A percentile compares a stretch with the other conserved stretches of the same genome.
Conservation (phyloP, 805 yeast species). For the Kazachstania taianensis region DNA sequence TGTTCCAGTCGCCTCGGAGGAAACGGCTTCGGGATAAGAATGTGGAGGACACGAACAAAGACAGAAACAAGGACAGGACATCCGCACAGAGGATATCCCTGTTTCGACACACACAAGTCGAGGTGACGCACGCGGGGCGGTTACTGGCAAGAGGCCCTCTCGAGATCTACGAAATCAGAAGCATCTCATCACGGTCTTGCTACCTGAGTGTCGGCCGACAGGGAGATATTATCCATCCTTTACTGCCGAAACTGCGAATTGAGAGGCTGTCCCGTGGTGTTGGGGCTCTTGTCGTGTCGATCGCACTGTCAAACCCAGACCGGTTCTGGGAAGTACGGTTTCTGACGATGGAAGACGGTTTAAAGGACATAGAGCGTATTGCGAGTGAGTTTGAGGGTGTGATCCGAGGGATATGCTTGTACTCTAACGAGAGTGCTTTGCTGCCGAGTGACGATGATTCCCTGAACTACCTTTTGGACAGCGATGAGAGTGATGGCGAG, state of each 20-base stretch:
- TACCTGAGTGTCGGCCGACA: conserved; percentile 27
- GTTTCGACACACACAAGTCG: conserved; percentile 20
- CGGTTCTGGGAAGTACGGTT: conserved; percentile 56
- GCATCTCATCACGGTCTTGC: conserved; percentile 11
- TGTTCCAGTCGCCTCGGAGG: neutral
- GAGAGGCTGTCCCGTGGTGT: conserved; percentile 33
- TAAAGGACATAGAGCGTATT: conserved; percentile 1
- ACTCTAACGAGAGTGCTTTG: neutral
- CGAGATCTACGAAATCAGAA: conserved; percentile 22
- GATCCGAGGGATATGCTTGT: conserved; percentile 17
- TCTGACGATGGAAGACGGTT: conserved; percentile 8
- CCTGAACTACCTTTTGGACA: conserved; percentile 18
- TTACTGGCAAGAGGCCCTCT: conserved; percentile 22
- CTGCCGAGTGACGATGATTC: conserved; percentile 7
- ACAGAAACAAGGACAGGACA: conserved; percentile 11
- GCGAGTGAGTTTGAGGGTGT: conserved; percentile 25
- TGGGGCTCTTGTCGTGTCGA: conserved; percentile 35
- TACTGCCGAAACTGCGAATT: conserved; percentile 53
- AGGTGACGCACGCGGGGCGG: conserved; percentile 17
- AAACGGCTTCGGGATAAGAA: too few relatives aligned
- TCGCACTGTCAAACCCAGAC: conserved; percentile 65
- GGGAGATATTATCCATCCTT: conserved; percentile 50
- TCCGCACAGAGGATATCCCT: conserved; percentile 28
- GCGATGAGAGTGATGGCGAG: conserved; percentile 4
- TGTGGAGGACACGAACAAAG: conserved; percentile 3